Base-by-base conservation (phyloP, 2,329 filamentous ascomycete species). In the Neurospora crassa region DNA sequence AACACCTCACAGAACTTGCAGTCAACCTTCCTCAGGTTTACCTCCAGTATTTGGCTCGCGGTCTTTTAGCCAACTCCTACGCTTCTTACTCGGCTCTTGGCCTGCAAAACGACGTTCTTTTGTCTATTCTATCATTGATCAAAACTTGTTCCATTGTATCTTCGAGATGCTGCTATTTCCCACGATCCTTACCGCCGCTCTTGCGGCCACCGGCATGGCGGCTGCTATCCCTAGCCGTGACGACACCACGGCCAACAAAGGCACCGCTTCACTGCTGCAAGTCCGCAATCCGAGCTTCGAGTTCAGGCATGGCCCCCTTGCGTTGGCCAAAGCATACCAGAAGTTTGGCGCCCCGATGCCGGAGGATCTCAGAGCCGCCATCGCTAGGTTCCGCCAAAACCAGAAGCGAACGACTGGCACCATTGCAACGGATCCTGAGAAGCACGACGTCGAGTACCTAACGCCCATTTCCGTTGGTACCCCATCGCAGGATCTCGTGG, bases 381-480 rank as follows among this genome's bases (percentile, higher is more conserved):
- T 80, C 37, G 73, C 73, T 67, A 74, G 74, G 10, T 73, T 77
- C 68, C 68, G 69, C 5, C 40, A 12, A 16, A 71, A 69, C 5
- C 37, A 24, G 11, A 74, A 72, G 43, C 70, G 74, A 37, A 41
- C 69, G 6, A 79, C 70, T 3, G 81, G 80, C 69, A 80, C 76
- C 24, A 79, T 74, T 2, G 68, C 70, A 2, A 76, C 77, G 47
- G 76, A 71, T 0, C 80, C 81, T 1, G 69, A 76, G 37, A 67
- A 76, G 3, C 73, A 76, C 69, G 81, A 83, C n/a, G 42, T 74
- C 24, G 81, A 82, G 75, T 84, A 81, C 74, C 71, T 83, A 69
- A 78, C 79, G 3, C 80, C 81, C 5, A 80, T 84, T 14, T 76
- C 80, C 47, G 81, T 84, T n/a, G 83, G 83, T 16, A 82, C 76